These are phyloP conservation scores for Penicillium sp. DNA, from an alignment of 2,329 filamentous ascomycete genomes.

Conservation along the genomic window DNA sequence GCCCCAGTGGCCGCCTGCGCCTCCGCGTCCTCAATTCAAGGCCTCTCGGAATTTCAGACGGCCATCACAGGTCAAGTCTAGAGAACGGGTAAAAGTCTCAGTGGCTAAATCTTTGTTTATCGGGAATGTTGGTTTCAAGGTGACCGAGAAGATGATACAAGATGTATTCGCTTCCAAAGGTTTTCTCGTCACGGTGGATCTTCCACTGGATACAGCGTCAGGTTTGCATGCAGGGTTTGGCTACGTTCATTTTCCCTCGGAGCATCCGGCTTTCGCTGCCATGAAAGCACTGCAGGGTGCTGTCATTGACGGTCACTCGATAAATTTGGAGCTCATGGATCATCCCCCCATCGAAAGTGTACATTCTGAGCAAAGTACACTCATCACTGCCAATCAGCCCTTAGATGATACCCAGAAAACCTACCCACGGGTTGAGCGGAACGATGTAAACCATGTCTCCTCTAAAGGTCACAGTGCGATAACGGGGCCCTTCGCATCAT, in stretches of 20 bases:
- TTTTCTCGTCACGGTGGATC: slow-evolving; percentile 37
- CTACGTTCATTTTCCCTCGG: slow-evolving; percentile 39
- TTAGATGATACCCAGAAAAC: neutral
- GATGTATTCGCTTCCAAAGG: slow-evolving; percentile 41
- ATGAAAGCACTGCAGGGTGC: slow-evolving; percentile 38
- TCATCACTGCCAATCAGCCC: neutral
- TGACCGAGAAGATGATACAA: slow-evolving; percentile 36
- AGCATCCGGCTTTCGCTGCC: slow-evolving; percentile 37
- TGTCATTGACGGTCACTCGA: slow-evolving; percentile 40
- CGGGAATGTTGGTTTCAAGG: slow-evolving; percentile 42
- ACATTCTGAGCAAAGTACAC: slow-evolving; percentile 4
- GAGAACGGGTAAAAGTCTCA: slow-evolving; percentile 1
- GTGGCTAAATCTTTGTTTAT: slow-evolving; percentile 37
- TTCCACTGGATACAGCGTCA: slow-evolving; percentile 35
- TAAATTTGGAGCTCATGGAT: slow-evolving; percentile 43
- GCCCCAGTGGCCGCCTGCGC: neutral
- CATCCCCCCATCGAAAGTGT: slow-evolving; percentile 23
- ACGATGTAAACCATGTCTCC: neutral
- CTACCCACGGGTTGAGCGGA: neutral
- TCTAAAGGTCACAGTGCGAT: neutral
- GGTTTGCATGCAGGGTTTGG: slow-evolving; percentile 42
- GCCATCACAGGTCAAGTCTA: neutral
- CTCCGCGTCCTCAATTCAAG: neutral
- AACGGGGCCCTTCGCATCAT: neutral
- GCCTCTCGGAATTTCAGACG: neutral